phyloP scores from a whole-genome alignment of 148 eudicot genomes.

The Rhododendron mucronatum region DNA sequence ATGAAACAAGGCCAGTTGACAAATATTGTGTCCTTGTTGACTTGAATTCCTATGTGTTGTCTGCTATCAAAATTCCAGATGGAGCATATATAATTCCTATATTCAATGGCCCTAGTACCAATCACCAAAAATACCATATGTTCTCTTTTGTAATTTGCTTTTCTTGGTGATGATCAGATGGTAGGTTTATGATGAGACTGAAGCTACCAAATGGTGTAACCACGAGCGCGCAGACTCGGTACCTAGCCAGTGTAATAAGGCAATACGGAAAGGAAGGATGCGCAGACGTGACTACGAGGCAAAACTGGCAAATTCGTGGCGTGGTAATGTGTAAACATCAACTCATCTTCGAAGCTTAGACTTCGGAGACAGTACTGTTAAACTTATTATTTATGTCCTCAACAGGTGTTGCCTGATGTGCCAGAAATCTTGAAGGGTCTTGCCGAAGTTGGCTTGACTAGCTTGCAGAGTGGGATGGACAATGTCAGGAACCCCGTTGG shows the following conservation, averaged over 20 bases:
- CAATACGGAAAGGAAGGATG: slow-evolving; percentile 91
- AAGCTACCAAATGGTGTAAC: slow-evolving; percentile 99
- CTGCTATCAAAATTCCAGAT: not conserved
- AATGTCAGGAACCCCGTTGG: slow-evolving; percentile 95
- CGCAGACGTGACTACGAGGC: slow-evolving; percentile 93
- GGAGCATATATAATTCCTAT: not conserved
- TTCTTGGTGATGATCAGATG: slow-evolving; percentile 47
- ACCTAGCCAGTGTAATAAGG: slow-evolving; percentile 79
- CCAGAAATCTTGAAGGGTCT: slow-evolving; percentile 84
- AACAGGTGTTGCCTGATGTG: slow-evolving; percentile 53
- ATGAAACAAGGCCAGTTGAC: too few relatives aligned
- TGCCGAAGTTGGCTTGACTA: slow-evolving; percentile 69
- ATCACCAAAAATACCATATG: not conserved
- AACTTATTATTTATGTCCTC: not conserved
- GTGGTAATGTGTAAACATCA: slow-evolving; percentile 31
- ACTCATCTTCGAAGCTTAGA: not conserved
- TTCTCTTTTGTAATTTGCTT: not conserved
- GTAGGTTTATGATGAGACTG: slow-evolving; percentile 97
- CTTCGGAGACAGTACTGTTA: not conserved
- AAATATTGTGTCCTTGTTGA: too few relatives aligned
- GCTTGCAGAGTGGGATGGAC: slow-evolving; percentile 99
- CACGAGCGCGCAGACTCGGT: slow-evolving; percentile 84
- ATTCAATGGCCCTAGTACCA: not conserved
- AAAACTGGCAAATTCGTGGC: slow-evolving; percentile 98
- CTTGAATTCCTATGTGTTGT: not conserved